Percentiles rank a stretch among this genome's conserved stretches.
Conservation (phyloP, 208 protist species). For the Strigomonas culicis region DNA sequence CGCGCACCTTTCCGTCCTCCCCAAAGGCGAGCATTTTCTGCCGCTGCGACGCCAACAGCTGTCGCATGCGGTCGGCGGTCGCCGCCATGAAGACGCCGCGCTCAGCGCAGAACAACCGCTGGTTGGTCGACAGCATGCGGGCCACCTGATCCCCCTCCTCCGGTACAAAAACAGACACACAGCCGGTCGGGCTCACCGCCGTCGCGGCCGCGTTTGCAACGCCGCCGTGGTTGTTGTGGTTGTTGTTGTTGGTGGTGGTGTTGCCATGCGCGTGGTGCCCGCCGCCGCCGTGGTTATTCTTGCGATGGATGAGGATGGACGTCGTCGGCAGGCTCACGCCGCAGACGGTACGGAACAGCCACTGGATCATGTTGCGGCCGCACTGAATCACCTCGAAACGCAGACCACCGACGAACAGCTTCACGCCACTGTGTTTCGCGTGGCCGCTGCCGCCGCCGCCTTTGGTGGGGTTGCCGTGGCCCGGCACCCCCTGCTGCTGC, state of each 20-base stretch:
- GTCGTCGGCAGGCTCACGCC: conserved; percentile 45
- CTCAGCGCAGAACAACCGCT: conserved; percentile 70
- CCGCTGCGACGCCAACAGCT: too few relatives aligned
- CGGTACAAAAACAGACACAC: conserved; percentile 68
- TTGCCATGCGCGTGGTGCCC: conserved; percentile 12
- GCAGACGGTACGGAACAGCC: conserved; percentile 63
- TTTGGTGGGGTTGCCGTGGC: not conserved
- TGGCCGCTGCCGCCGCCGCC: too few relatives aligned
- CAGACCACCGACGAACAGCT: conserved; percentile 80
- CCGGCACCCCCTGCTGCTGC: too few relatives aligned
- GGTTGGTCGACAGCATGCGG: conserved; percentile 57
- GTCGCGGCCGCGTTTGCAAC: not conserved
- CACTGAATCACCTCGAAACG: conserved; percentile 84
- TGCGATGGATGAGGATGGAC: conserved; percentile 76
- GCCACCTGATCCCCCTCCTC: conserved; percentile 43
- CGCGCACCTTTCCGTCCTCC: conserved; percentile 38
- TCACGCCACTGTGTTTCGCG: conserved; percentile 29
- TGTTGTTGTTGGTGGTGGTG: conserved; percentile 6
- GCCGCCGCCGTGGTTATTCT: conserved; percentile 41
- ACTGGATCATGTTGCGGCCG: conserved; percentile 60
- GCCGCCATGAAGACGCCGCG: conserved; percentile 32
- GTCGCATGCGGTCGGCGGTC: not conserved
- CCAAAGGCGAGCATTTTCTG: too few relatives aligned
- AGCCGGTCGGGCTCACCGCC: conserved; percentile 47
- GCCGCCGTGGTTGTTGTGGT: not conserved